phyloP scores from a whole-genome alignment of 176 grass and related monocot species.

The Carex scoparia region DNA sequence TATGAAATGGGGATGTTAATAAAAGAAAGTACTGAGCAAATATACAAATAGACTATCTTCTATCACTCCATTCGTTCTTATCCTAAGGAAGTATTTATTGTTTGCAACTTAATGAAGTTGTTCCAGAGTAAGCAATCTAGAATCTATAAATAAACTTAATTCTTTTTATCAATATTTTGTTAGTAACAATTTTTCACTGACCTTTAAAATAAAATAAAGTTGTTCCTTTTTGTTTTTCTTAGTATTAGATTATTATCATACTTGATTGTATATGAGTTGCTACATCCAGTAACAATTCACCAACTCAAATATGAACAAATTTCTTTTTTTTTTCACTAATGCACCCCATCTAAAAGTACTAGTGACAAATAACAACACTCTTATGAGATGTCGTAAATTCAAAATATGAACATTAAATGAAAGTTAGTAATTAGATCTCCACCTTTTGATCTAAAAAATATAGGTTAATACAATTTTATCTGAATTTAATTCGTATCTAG shows the following conservation, averaged over 20 bases:
- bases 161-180: too few relatives aligned
- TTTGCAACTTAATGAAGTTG: background rate
- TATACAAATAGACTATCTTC: background rate
- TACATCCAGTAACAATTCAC: background rate
- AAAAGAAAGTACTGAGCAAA: background rate
- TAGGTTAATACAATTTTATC: background rate
- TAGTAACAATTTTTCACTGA: too few relatives aligned
- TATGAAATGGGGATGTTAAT: background rate
- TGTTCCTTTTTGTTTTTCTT: background rate
- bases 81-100: background rate
- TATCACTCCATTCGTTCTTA: background rate
- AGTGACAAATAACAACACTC: too few relatives aligned
- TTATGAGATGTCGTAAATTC: too few relatives aligned
- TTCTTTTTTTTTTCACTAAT: background rate
- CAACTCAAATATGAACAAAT: background rate
- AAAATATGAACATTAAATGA: too few relatives aligned
- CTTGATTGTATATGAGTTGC: background rate
- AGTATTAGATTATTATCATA: background rate
- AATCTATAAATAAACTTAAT: too few relatives aligned
- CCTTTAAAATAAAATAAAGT: background rate
- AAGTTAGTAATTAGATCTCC: too few relatives aligned
- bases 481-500: background rate
- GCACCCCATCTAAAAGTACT: too few relatives aligned
- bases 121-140: background rate
- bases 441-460: too few relatives aligned